Conservation (phyloP, 257 asterid genomes). For the Galeopsis tetrahit region DNA sequence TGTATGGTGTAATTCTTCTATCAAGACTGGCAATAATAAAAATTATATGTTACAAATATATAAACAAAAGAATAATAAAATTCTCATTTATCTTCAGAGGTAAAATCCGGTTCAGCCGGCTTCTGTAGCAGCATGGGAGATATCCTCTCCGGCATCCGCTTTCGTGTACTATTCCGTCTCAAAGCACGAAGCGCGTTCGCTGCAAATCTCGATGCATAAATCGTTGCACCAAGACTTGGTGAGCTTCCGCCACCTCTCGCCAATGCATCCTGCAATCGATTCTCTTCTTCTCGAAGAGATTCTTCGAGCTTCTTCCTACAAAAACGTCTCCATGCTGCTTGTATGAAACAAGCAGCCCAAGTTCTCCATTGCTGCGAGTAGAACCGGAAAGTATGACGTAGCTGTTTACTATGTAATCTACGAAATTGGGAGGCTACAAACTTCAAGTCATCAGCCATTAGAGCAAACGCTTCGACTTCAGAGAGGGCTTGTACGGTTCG, state of each 20-base stretch:
- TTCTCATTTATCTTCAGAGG: constrained; percentile 57
- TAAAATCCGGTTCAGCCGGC: constrained; percentile 97
- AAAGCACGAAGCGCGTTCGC: constrained; percentile 80
- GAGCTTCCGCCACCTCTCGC: constrained; percentile 64
- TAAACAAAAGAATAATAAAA: constrained; percentile 23
- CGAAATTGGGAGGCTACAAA: constrained; percentile 93
- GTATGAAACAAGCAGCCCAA: constrained; percentile 96
- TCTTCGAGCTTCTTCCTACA: constrained; percentile 83
- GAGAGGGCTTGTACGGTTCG: constrained; percentile 91
- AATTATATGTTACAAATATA: constrained; percentile 37
- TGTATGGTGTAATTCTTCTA: neutral
- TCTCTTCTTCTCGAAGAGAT: constrained; percentile 77
- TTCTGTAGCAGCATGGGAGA: constrained; percentile 83
- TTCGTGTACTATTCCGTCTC: constrained; percentile 62
- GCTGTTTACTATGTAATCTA: constrained; percentile 83
- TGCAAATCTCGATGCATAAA: constrained; percentile 90
- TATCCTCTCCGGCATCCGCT: constrained; percentile 74
- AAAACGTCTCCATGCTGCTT: constrained; percentile 91
- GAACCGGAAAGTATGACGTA: constrained; percentile 88
- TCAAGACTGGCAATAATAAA: neutral
- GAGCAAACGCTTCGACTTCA: constrained; percentile 95
- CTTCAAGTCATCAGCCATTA: constrained; percentile 87
- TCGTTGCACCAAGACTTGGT: constrained; percentile 89
- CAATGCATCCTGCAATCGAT: constrained; percentile 74
- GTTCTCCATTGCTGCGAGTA: constrained; percentile 98